These are phyloP conservation scores for Atkinsonella texensis DNA, from an alignment of 2,329 filamentous ascomycete species.

Conservation along the genomic window DNA sequence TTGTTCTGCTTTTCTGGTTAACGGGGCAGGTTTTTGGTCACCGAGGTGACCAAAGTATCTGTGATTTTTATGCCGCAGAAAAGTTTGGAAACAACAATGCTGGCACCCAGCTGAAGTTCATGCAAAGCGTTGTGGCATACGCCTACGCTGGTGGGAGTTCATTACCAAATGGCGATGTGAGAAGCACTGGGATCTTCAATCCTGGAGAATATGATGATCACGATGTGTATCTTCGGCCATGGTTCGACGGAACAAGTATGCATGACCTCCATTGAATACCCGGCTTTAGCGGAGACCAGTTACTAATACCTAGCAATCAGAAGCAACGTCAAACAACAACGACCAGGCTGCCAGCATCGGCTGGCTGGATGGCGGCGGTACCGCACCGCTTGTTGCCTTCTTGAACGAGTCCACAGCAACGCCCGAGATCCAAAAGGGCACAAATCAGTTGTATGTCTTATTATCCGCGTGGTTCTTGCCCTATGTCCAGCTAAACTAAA, in stretches of 20 bases:
- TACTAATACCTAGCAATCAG: slow-evolving; percentile 2
- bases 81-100: slow-evolving; percentile 14
- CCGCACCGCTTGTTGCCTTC: slow-evolving; percentile 13
- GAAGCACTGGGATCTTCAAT: slow-evolving; percentile 19
- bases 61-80: slow-evolving; percentile 18
- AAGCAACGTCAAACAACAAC: slow-evolving; percentile 17
- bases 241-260: slow-evolving; percentile 20
- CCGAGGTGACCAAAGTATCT: slow-evolving; percentile 12
- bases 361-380: slow-evolving; percentile 20
- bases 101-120: slow-evolving; percentile 15
- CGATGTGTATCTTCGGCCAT: slow-evolving; percentile 15
- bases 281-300: not conserved
- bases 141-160: slow-evolving; percentile 16
- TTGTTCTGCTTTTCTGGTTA: not conserved
- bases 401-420: slow-evolving; percentile 12
- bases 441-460: slow-evolving; percentile 18
- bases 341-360: slow-evolving; percentile 14
- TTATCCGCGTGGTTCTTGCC: not conserved
- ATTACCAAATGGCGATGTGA: slow-evolving; percentile 8
- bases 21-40: not conserved
- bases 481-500: not conserved
- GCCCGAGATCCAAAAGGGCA: slow-evolving; percentile 12
- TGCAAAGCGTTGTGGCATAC: slow-evolving; percentile 17
- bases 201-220: slow-evolving; percentile 12
- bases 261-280: too few species aligned